Conservation (phyloP, 768 basidiomycete genomes). For the Suillus spraguei region DNA sequence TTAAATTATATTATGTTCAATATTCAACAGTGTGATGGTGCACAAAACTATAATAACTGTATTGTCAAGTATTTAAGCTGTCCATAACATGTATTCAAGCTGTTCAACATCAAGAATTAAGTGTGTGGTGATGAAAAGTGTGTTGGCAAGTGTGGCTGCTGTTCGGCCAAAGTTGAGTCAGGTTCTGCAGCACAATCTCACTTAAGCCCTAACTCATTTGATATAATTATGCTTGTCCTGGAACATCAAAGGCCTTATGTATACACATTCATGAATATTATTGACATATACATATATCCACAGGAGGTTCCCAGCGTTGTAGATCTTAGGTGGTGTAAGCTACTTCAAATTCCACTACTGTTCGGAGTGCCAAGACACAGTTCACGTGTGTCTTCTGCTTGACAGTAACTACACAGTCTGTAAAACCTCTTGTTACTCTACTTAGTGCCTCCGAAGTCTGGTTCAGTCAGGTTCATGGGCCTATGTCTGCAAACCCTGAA, state of each 20-base stretch:
- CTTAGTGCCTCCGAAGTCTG: no score
- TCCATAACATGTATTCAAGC: no score
- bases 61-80: no score
- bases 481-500: no score
- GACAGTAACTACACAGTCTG: conserved; percentile 1
- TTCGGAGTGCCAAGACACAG: neutral
- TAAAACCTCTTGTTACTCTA: neutral
- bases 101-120: no score
- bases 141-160: neutral
- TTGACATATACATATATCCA: conserved; percentile 1
- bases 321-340: neutral
- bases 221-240: neutral
- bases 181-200: neutral
- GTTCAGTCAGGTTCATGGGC: no score
- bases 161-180: neutral
- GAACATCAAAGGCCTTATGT: neutral
- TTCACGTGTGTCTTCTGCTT: neutral
- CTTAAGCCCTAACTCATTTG: neutral
- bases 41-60: neutral
- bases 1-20: neutral
- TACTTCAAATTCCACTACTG: neutral
- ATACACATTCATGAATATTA: neutral
- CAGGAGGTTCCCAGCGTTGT: neutral
- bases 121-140: no score
- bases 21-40: neutral